Conservation (phyloP, 495 filamentous ascomycete genomes). For the Letharia lupina region DNA sequence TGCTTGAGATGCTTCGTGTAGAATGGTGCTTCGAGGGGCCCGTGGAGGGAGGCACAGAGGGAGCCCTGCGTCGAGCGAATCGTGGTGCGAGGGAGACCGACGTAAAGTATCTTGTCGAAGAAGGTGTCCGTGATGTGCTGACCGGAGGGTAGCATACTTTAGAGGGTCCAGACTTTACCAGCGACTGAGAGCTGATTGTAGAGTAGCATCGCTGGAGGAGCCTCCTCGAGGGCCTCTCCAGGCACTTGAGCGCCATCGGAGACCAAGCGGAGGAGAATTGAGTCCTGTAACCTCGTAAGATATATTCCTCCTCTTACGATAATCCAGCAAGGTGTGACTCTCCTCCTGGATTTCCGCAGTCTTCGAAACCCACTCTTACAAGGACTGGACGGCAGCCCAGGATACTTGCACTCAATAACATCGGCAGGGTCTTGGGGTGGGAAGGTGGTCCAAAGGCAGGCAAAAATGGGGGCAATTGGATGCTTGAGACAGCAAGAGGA, state of each 20-base stretch:
- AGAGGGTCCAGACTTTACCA: not conserved
- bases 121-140: not conserved
- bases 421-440: not conserved
- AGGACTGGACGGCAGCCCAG: not conserved
- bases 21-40: not conserved
- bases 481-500: not conserved
- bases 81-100: not conserved
- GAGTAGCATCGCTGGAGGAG: slow-evolving; percentile 9
- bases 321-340: not conserved
- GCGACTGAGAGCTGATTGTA: not conserved
- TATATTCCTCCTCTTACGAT: not conserved
- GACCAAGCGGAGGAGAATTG: not conserved
- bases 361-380: not conserved
- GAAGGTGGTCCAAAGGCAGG: not conserved
- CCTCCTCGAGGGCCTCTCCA: slow-evolving; percentile 11
- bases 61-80: not conserved
- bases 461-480: not conserved
- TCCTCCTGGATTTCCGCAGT: not conserved
- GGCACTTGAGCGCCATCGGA: slow-evolving; percentile 15
- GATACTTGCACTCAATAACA: not conserved
- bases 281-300: no score
- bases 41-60: not conserved
- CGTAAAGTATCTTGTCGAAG: not conserved
- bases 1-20: slow-evolving; percentile 10
- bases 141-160: not conserved